Percentiles rank a stretch among this genome's conserved stretches.
These are phyloP conservation scores for Podila verticillata DNA, from an alignment of 192 early-diverging fungal genomes.

Conservation along the genomic window DNA sequence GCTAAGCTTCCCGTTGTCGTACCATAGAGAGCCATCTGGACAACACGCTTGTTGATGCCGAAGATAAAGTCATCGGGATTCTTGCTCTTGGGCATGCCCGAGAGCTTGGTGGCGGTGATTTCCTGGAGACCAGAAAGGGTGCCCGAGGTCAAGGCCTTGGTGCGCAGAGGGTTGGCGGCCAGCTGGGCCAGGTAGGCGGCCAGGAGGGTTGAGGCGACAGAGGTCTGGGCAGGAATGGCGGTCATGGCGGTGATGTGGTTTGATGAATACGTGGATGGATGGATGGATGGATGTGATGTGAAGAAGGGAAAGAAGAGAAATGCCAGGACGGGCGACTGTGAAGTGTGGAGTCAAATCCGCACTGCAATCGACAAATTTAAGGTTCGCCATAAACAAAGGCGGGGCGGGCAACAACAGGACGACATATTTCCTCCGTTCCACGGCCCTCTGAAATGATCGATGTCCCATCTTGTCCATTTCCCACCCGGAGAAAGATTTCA, in stretches of 20 bases:
- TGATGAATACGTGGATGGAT: background rate
- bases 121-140: conserved; percentile 84
- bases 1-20: background rate
- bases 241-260: conserved; percentile 25
- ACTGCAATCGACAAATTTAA: background rate
- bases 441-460: background rate
- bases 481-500: no score
- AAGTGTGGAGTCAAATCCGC: background rate
- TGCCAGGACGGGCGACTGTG: background rate
- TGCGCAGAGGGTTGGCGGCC: conserved; percentile 73
- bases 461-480: no score
- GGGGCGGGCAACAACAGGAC: conserved; percentile 30
- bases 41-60: conserved; percentile 68
- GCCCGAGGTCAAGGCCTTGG: conserved; percentile 84
- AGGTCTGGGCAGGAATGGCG: conserved; percentile 21
- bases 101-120: conserved; percentile 72
- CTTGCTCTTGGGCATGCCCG: conserved; percentile 55
- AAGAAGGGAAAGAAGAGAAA: background rate
- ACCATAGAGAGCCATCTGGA: conserved; percentile 88
- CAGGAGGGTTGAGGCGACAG: conserved; percentile 54
- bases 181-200: conserved; percentile 70
- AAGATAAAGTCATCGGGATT: conserved; percentile 54
- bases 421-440: background rate
- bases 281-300: background rate
- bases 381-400: conserved; percentile 6